A percentile compares a stretch with the other conserved stretches of the same genome.
phyloP scores from a whole-genome alignment of 2,329 filamentous ascomycete genomes.

The Diaporthe ampelina region DNA sequence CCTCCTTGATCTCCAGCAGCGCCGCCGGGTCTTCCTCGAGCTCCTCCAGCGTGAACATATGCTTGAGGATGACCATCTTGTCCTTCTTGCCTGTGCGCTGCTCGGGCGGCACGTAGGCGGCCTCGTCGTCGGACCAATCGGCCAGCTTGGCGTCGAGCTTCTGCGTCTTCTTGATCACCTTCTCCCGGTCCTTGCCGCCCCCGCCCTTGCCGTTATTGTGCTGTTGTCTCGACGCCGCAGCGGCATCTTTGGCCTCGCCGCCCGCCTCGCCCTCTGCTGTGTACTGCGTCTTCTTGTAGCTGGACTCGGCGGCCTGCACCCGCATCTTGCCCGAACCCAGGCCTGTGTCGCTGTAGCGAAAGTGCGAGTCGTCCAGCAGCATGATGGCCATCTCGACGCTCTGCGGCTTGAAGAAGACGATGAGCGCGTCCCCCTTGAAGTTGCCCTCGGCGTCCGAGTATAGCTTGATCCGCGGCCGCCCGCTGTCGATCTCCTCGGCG shows the following conservation, averaged over 20 bases:
- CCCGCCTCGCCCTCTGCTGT: slow-evolving; percentile 57
- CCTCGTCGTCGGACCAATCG: slow-evolving; percentile 95
- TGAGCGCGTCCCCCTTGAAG: slow-evolving; percentile 93
- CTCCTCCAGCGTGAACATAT: slow-evolving; percentile 93
- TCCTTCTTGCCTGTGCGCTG: slow-evolving; percentile 71
- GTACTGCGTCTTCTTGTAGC: slow-evolving; percentile 90
- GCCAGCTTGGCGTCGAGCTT: slow-evolving; percentile 92
- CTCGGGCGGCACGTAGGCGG: slow-evolving; percentile 63
- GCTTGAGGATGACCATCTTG: slow-evolving; percentile 87
- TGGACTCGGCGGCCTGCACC: slow-evolving; percentile 87
- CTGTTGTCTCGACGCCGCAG: slow-evolving; percentile 44
- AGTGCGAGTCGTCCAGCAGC: slow-evolving; percentile 85
- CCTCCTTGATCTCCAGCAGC: slow-evolving; percentile 92
- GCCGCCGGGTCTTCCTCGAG: slow-evolving; percentile 87
- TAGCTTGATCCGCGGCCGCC: slow-evolving; percentile 90
- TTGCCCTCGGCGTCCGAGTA: slow-evolving; percentile 85
- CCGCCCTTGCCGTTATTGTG: slow-evolving; percentile 48
- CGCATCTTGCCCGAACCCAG: slow-evolving; percentile 75
- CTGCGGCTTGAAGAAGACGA: slow-evolving; percentile 95
- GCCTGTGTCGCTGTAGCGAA: slow-evolving; percentile 73
- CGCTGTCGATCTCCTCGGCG: slow-evolving; percentile 92
- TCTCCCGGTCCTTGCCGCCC: slow-evolving; percentile 81
- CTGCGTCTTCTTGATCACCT: slow-evolving; percentile 91
- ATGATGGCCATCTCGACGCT: slow-evolving; percentile 89
- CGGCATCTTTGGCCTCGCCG: slow-evolving; percentile 58